Base-by-base conservation (phyloP, 257 asterid species). In the Solanum lycopersicoides region DNA sequence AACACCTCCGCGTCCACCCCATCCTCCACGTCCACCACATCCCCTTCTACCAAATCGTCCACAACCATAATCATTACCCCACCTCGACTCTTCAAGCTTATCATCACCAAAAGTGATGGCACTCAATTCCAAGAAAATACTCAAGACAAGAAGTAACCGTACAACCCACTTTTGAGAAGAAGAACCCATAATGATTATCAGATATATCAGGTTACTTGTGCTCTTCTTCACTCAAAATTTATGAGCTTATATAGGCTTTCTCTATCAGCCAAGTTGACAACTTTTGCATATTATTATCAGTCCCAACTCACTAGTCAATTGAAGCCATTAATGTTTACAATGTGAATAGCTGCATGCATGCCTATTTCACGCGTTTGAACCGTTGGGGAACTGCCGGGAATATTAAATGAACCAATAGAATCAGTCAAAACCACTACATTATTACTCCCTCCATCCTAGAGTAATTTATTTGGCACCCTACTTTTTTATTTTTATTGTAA, bases 351-450 rank as follows among this genome's bases (percentile, higher is more conserved):
- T 28, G 84, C 84, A 79, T 87, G 87, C 87, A 87, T n/a, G 89
- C 86, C 41, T 66, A 83, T 44, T 35, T 6, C 34, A 88, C 91
- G 92, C 92, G 90, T 90, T 87, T 13, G 86, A 87, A 83, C 86
- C 68, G 92, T 89, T 90, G 91, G 90, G 92, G 84, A 53, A 34
- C 18, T 90, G 89, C 91, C 71, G 91, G 90, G 91, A 83, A 68
- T 83, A 88, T 47, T 90, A 84, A 90, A 56, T 88, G 88, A 69
- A 9, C 32, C 47, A 25, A 50, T 59, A 12, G 68, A 83, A 72
- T 88, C 72, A 87, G 23, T 30, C 86, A 45, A 79, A 45, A 44
- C 39, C 18, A 37, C 37, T 15, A 34, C 28, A 72, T 9, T 15
- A 28, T 37, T 68, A 13, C 20, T 11, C 18, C 18, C 25, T 47